Evolutionary conservation across 331 rosid species (phyloP).

Genomic region (Phaseolus coccineus): DNA sequence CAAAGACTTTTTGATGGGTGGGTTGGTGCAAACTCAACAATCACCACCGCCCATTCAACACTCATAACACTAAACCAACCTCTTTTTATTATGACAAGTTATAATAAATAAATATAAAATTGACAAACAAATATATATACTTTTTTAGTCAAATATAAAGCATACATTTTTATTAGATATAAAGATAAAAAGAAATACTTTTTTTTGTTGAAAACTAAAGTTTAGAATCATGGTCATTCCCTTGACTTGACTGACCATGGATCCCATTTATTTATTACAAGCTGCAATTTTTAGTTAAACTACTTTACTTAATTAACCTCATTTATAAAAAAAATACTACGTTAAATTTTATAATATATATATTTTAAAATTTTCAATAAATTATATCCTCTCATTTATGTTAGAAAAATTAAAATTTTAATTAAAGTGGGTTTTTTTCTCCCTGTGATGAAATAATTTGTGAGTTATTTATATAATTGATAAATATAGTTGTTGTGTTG

Average conservation of each 20-base stretch:
- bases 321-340: not conserved
- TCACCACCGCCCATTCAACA: conserved; percentile 38
- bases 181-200: not conserved
- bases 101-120: not conserved
- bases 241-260: conserved; percentile 17
- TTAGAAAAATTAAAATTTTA: not conserved
- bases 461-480: not conserved
- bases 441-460: not conserved
- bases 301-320: not conserved
- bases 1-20: conserved; percentile 38
- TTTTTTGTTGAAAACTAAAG: not conserved
- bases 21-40: conserved; percentile 42
- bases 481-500: not conserved
- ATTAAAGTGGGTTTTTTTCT: not conserved
- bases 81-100: too few relatives aligned
- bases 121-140: not conserved
- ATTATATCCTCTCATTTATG: not conserved
- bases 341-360: not conserved
- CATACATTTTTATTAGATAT: not conserved
- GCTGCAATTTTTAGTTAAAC: conserved; percentile 12
- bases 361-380: not conserved
- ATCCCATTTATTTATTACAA: not conserved
- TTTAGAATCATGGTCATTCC: not conserved
- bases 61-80: conserved; percentile 14
- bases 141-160: not conserved